phyloP scores from a whole-genome alignment of 202 grass and related monocot genomes.

The Setaria viridis region DNA sequence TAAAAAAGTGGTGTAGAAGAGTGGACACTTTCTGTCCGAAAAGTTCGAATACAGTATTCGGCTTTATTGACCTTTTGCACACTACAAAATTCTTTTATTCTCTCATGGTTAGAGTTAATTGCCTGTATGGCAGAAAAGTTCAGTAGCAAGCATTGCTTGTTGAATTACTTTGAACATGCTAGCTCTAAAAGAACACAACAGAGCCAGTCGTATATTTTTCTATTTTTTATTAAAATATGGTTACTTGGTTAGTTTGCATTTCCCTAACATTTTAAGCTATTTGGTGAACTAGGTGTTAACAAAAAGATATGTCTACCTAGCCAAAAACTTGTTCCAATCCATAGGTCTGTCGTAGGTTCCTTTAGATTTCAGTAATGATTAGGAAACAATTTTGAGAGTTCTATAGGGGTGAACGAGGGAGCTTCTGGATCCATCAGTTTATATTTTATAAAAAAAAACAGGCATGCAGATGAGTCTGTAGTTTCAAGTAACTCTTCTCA shows the following conservation, averaged over 20 bases:
- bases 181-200: background rate
- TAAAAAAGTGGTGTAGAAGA: slow-evolving; percentile 48
- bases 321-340: background rate
- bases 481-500: background rate
- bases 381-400: background rate
- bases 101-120: background rate
- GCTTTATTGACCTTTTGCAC: background rate
- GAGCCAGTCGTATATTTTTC: background rate
- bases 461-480: background rate
- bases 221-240: background rate
- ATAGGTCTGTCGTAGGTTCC: too few relatives aligned
- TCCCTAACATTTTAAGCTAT: background rate
- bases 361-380: background rate
- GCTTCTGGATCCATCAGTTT: background rate
- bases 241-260: background rate
- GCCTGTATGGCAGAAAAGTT: background rate
- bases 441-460: background rate
- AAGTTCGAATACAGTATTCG: background rate
- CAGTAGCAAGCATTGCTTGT: slow-evolving; percentile 7
- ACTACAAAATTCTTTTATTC: background rate
- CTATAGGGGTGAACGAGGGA: background rate
- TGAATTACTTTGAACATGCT: slow-evolving; percentile 7
- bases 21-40: background rate
- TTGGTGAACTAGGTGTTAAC: background rate
- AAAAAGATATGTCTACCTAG: background rate